phyloP scores from a whole-genome alignment of 1,139 yeast species.

The Arxiozyma telluris region DNA sequence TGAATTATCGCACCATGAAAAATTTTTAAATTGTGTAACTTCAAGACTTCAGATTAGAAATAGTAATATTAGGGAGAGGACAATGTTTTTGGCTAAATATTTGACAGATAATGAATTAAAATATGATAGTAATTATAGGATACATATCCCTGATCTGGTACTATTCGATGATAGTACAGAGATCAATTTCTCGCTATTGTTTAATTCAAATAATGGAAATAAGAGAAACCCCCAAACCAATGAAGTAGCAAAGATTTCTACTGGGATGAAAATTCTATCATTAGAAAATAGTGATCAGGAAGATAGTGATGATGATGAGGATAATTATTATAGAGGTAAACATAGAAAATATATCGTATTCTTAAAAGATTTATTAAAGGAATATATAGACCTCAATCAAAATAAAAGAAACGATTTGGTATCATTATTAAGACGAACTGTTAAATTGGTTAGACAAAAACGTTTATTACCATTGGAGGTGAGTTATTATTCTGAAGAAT shows the following conservation, averaged over 20 bases:
- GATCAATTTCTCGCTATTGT: conserved; percentile 22
- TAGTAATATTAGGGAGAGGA: conserved; percentile 27
- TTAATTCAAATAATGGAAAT: background rate
- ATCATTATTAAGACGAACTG: conserved; percentile 26
- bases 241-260: background rate
- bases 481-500: conserved; percentile 38
- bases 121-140: conserved; percentile 27
- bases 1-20: conserved; percentile 18
- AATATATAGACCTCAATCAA: conserved; percentile 17
- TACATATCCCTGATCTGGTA: conserved; percentile 17
- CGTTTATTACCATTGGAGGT: conserved; percentile 31
- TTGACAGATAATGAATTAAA: conserved; percentile 28
- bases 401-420: conserved; percentile 11
- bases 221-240: background rate
- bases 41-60: conserved; percentile 27
- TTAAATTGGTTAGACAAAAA: conserved; percentile 32
- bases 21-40: conserved; percentile 31
- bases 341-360: conserved; percentile 23
- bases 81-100: conserved; percentile 34
- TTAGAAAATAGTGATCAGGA: conserved; percentile 14
- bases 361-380: conserved; percentile 31
- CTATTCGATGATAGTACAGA: conserved; percentile 3
- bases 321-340: conserved; percentile 10
- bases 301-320: conserved; percentile 21
- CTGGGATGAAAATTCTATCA: conserved; percentile 5